Evolutionary conservation across 1,284 basidiomycete species (phyloP), one percentile per base, ranked within the genome.

Genomic region (Waitea zeae): DNA sequence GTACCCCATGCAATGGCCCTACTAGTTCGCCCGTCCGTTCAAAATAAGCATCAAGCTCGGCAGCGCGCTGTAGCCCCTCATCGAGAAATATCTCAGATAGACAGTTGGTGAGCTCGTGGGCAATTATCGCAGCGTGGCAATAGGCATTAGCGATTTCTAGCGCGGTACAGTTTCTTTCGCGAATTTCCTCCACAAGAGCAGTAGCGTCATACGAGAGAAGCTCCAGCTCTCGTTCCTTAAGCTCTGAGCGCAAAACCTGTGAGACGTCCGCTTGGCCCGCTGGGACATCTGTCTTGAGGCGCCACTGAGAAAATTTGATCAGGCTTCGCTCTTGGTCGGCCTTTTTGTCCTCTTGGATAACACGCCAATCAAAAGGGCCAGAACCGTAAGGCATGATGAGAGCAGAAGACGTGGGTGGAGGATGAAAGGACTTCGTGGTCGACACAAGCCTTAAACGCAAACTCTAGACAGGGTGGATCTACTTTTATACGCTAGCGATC

Each of bases 1-100:
- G 72, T 6, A 77, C 45, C 3, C 73, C 74, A 42, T 75, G 71
- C 27, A 77, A 49, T 4, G 70, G 69, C 11, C 72, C 72, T 13
- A 70, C 55, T n/a, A 61, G 50, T 34, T 58, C 41, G 1, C 66
- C 66, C 2, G 59, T 69, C 35, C 53, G 43, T 29, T 53, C 50
- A 20, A 67, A 44, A 46, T 66, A 44, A 13, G 47, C 53, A 46
- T 77, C 73, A 31, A 74, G 53, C 41, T 64, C 57, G 15, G 46
- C 48, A 0, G 74, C 74, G 34, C 62, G 56, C 34, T 52, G 49
- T 12, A 72, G 47, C 1, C 63, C 73, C 34, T 71, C 62, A 2
- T 62, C 58, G 41, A 63, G 57, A 44, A 68, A 64, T 31, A 68
- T 57, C 40, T 71, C 70, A 7, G 70, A 67, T 12, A 76, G 49